A percentile compares a stretch with the other conserved stretches of the same genome.
phyloP scores from a whole-genome alignment of 2,329 filamentous ascomycete species.

The Colletotrichum coccodes region DNA sequence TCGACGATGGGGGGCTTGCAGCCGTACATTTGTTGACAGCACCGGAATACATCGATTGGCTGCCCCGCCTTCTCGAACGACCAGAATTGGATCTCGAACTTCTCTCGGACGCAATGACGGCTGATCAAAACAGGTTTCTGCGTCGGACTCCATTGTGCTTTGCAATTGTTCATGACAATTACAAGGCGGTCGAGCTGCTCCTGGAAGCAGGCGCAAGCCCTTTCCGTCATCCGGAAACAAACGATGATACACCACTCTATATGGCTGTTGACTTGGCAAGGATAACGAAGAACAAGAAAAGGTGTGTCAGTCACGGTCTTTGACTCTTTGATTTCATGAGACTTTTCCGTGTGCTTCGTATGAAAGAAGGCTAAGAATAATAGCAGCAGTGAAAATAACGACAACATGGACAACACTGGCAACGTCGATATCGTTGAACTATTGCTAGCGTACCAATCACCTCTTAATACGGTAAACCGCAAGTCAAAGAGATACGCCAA shows the following conservation, averaged over 20 bases:
- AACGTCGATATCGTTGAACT: conserved; percentile 25
- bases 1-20: conserved; percentile 31
- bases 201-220: conserved; percentile 37
- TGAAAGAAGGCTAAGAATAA: background rate
- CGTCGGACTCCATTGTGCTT: conserved; percentile 34
- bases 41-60: conserved; percentile 29
- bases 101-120: background rate
- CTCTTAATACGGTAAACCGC: conserved; percentile 21
- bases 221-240: background rate
- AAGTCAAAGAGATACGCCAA: conserved; percentile 1
- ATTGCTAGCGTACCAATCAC: conserved; percentile 21
- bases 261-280: conserved; percentile 3
- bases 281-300: background rate
- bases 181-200: conserved; percentile 33
- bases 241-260: conserved; percentile 7
- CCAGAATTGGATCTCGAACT: conserved; percentile 22
- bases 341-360: background rate
- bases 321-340: too few relatives aligned
- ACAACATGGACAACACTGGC: background rate
- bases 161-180: conserved; percentile 32
- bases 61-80: conserved; percentile 13
- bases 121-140: background rate
- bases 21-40: conserved; percentile 32
- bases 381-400: background rate
- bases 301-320: background rate